These are phyloP conservation scores for Abortiporus biennis DNA, from an alignment of 1,284 basidiomycete genomes.

Conservation along the genomic window DNA sequence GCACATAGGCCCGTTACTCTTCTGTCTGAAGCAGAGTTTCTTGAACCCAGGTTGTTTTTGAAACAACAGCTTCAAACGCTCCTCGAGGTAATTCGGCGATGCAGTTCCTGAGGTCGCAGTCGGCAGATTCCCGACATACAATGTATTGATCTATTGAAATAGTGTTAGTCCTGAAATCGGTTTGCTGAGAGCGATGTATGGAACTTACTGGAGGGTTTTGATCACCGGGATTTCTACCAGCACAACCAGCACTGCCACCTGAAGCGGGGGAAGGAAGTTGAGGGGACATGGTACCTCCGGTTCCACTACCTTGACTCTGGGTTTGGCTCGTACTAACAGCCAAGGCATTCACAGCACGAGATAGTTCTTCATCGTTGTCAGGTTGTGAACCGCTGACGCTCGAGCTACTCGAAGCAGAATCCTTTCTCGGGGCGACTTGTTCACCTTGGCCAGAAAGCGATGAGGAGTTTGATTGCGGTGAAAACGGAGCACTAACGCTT, in stretches of 20 bases:
- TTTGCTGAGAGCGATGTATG: slow-evolving; percentile 5
- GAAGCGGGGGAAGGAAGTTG: slow-evolving; percentile 40
- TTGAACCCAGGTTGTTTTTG: slow-evolving; percentile 77
- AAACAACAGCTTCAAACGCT: slow-evolving; percentile 80
- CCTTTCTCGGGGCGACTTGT: slow-evolving; percentile 22
- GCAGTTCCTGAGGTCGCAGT: slow-evolving; percentile 61
- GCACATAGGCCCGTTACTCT: slow-evolving; percentile 96
- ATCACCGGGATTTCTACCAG: slow-evolving; percentile 64
- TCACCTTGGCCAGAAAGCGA: slow-evolving; percentile 25
- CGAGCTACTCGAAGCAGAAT: slow-evolving; percentile 28
- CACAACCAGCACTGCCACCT: slow-evolving; percentile 32
- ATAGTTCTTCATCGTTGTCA: slow-evolving; percentile 34
- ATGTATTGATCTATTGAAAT: slow-evolving; percentile 71
- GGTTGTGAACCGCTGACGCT: slow-evolving; percentile 33
- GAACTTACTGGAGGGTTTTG: slow-evolving; percentile 79
- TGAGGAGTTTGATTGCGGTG: slow-evolving; percentile 23
- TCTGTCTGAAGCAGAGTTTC: slow-evolving; percentile 91
- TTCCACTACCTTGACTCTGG: slow-evolving; percentile 15
- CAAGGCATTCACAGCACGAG: slow-evolving; percentile 36
- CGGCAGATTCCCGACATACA: slow-evolving; percentile 93
- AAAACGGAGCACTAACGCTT: slow-evolving; percentile 22
- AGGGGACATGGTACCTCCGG: slow-evolving; percentile 38
- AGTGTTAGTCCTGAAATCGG: not conserved
- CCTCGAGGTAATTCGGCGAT: slow-evolving; percentile 78
- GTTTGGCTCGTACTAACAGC: slow-evolving; percentile 38